Evolutionary conservation across 192 early-diverging fungal species (phyloP), one percentile per base, ranked within the genome.

Genomic region (Podila epicladia): DNA sequence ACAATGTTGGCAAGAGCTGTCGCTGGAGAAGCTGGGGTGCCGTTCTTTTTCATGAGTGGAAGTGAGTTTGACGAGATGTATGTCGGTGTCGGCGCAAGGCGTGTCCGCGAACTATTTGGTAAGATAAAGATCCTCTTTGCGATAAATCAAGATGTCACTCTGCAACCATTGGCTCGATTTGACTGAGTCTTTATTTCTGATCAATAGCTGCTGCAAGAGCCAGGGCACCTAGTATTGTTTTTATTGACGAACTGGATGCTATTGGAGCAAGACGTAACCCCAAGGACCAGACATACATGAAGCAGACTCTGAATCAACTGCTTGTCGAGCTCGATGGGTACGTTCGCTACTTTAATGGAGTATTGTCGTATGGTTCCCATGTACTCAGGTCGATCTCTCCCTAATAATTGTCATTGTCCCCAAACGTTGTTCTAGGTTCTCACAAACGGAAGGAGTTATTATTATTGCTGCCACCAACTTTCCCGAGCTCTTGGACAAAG

Each of bases 391-490:
- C 3, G 33, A 33, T 33, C 33, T 67, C 41, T 9, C 17, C 0
- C 19, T 17, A 33, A 24, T 33, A 9, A 1, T 26, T 26, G 9
- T 73, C 0, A n/a, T 31, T 1, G 20, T 29, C 2, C n/a, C 31
- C 26, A 15, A 15, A 33, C 33, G 33, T 33, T 55, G 19, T 20
- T 51, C 33, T 64, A 83, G 82, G 32, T 99, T 99, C 80, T 93
- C 93, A n/a, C 92, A 95, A 67, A 93, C 92, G 17, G 95, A 96
- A 79, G 97, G 97, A 15, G 96, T 99, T 9, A 97, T 99, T 73
- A 93, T 99, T 62, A 99, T 99, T 85, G 98, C 96, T 0, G 98
- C 97, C 1, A 99, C 98, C 57, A 99, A 99, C 80, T 97, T 95
- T 69, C 96, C 97, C 15, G 97, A 99, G 70, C 87, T 97, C 7